Percentiles rank a stretch among this genome's conserved stretches.
These are phyloP conservation scores for Saccharomycopsis capsularis DNA, from an alignment of 805 yeast species.

Conservation along the genomic window DNA sequence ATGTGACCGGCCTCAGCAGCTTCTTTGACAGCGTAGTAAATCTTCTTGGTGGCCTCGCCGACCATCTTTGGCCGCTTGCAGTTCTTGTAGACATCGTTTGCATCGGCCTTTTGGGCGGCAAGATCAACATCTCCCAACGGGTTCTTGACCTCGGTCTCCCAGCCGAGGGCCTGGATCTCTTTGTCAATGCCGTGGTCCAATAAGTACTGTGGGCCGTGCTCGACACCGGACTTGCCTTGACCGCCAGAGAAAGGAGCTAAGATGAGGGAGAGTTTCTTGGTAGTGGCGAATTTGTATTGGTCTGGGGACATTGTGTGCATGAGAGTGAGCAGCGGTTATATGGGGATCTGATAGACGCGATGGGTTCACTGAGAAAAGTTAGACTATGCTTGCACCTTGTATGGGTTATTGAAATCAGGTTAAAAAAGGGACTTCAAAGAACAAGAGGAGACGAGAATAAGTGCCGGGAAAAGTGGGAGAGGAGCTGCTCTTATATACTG, in stretches of 20 bases:
- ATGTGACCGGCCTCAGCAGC: slow-evolving; percentile 45
- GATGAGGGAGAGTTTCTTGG: slow-evolving; percentile 58
- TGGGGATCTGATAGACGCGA: no score
- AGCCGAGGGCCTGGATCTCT: slow-evolving; percentile 62
- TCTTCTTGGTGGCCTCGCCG: slow-evolving; percentile 57
- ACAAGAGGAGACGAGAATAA: background rate
- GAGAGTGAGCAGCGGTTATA: no score
- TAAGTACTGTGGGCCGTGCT: slow-evolving; percentile 82
- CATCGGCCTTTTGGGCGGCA: slow-evolving; percentile 34
- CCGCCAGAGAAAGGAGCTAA: slow-evolving; percentile 95
- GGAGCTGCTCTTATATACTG: slow-evolving; percentile 15
- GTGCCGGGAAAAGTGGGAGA: slow-evolving; percentile 1
- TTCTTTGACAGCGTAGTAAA: slow-evolving; percentile 52
- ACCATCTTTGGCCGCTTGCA: slow-evolving; percentile 75
- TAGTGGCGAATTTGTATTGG: slow-evolving; percentile 45
- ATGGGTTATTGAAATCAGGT: background rate
- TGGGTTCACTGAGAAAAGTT: background rate
- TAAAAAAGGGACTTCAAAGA: background rate
- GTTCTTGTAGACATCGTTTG: slow-evolving; percentile 38
- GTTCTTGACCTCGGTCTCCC: slow-evolving; percentile 49
- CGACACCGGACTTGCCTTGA: slow-evolving; percentile 91
- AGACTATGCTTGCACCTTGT: background rate
- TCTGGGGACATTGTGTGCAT: slow-evolving; percentile 13
- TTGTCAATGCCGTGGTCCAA: slow-evolving; percentile 61
- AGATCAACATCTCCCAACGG: slow-evolving; percentile 46